Evolutionary conservation across 352 stramenopile genomes (phyloP).

Genomic region (Phytophthora crassamura): DNA sequence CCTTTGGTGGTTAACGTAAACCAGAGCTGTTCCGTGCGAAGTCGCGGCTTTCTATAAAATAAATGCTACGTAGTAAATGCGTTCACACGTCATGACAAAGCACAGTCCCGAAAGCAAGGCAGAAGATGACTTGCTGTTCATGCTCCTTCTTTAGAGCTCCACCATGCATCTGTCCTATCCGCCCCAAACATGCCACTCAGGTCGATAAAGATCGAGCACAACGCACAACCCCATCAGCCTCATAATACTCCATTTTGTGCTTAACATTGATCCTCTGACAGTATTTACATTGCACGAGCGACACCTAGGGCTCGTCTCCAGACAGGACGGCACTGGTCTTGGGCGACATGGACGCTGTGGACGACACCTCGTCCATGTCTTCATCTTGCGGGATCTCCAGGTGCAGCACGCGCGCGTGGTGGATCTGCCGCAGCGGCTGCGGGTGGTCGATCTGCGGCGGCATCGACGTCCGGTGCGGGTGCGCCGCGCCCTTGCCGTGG

Average conservation of each 20-base stretch:
- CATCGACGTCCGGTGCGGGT: slow-evolving; percentile 32
- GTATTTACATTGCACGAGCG: slow-evolving; percentile 30
- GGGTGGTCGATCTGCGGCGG: slow-evolving; percentile 39
- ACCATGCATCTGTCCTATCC: too few relatives aligned
- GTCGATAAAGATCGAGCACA: slow-evolving; percentile 17
- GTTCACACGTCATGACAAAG: too few relatives aligned
- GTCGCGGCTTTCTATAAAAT: too few relatives aligned
- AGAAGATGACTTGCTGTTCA: too few relatives aligned
- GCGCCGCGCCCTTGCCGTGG: slow-evolving; percentile 21
- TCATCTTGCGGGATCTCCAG: slow-evolving; percentile 37
- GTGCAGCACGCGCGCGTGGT: slow-evolving; percentile 36
- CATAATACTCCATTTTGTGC: slow-evolving; percentile 34
- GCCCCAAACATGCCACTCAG: too few relatives aligned
- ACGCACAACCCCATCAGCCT: slow-evolving; percentile 19
- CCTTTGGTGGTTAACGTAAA: too few relatives aligned
- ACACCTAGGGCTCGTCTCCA: slow-evolving; percentile 12
- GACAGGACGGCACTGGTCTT: slow-evolving; percentile 41
- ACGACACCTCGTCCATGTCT: slow-evolving; percentile 37
- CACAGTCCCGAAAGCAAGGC: too few relatives aligned
- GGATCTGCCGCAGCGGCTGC: slow-evolving; percentile 35
- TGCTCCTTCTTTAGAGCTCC: too few relatives aligned
- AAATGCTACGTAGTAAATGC: too few relatives aligned
- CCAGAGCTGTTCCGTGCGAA: too few relatives aligned
- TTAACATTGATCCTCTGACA: slow-evolving; percentile 26
- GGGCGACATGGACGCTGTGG: slow-evolving; percentile 33